Conservation (phyloP, 164 flowering plant genomes). For the Tetracentron sinense region DNA sequence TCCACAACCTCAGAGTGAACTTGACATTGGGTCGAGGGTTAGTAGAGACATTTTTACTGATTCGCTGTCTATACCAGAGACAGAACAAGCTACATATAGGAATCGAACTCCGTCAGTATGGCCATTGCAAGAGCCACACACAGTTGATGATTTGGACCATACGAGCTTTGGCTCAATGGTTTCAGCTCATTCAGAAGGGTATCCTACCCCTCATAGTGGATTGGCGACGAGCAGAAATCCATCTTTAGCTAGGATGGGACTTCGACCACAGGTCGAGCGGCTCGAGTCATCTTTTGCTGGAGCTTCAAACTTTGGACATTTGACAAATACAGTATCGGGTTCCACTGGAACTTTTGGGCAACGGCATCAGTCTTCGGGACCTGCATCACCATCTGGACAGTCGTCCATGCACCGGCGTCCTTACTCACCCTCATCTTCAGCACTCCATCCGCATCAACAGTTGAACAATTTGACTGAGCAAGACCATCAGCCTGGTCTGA, state of each 20-base stretch:
- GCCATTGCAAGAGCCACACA: conserved; percentile 26
- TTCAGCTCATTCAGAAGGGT: conserved; percentile 31
- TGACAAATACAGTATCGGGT: conserved; percentile 22
- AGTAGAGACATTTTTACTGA: conserved; percentile 48
- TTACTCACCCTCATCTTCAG: conserved; percentile 36
- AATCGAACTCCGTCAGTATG: conserved; percentile 25
- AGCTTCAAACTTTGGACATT: conserved; percentile 26
- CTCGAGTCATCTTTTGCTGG: conserved; percentile 23
- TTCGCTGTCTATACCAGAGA: conserved; percentile 33
- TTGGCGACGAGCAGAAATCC: conserved; percentile 26
- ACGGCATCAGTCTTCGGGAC: conserved; percentile 30
- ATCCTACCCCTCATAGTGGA: conserved; percentile 27
- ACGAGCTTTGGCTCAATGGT: conserved; percentile 16
- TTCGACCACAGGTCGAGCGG: conserved; percentile 24
- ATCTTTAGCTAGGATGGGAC: conserved; percentile 28
- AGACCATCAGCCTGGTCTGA: conserved; percentile 35
- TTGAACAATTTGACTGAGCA: conserved; percentile 30
- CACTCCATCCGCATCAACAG: conserved; percentile 25
- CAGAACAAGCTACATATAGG: conserved; percentile 31
- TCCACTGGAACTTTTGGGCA: conserved; percentile 29
- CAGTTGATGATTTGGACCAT: conserved; percentile 25
- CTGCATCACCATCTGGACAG: conserved; percentile 45
- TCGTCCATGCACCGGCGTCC: conserved; percentile 39
- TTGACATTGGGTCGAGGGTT: conserved; percentile 32
- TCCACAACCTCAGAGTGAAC: conserved; percentile 24